phyloP scores from a whole-genome alignment of 345 rosid genomes.

The Cochlearia excelsa region DNA sequence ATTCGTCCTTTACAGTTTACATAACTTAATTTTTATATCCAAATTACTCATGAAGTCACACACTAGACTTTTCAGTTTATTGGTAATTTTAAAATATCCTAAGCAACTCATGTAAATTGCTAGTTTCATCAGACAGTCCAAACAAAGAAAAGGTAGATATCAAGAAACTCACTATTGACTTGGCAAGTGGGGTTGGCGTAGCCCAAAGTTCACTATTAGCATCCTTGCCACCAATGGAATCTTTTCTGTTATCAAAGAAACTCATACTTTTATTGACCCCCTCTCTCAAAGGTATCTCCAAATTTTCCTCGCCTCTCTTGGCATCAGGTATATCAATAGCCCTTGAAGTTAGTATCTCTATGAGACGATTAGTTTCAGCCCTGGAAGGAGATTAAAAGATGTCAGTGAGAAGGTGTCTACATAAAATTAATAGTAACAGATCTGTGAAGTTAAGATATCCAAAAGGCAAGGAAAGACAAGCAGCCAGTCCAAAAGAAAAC shows the following conservation, averaged over 20 bases:
- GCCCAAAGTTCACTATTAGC: constrained; percentile 39
- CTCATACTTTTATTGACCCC: constrained; percentile 34
- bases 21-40: constrained; percentile 10
- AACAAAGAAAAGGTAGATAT: neutral
- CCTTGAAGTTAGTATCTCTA: constrained; percentile 62
- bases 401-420: constrained; percentile 17
- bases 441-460: constrained; percentile 7
- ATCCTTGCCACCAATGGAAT: constrained; percentile 40
- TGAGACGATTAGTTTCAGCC: constrained; percentile 62
- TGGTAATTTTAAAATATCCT: constrained; percentile 3
- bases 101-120: constrained; percentile 15
- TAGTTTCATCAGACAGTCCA: constrained; percentile 16
- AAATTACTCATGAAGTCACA: constrained; percentile 8
- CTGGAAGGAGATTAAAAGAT: constrained; percentile 42
- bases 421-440: constrained; percentile 2
- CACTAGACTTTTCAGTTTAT: constrained; percentile 1
- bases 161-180: constrained; percentile 51
- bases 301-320: constrained; percentile 39
- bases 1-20: constrained; percentile 7
- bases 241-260: constrained; percentile 39
- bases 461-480: neutral
- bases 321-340: constrained; percentile 43
- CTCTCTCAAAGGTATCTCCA: constrained; percentile 28
- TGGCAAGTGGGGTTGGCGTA: constrained; percentile 43
- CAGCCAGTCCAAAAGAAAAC: constrained; percentile 5